Percentiles rank a stretch among this genome's conserved stretches.
Conservation (phyloP, 148 eudicot species). For the Fagopyrum homotropicum region DNA sequence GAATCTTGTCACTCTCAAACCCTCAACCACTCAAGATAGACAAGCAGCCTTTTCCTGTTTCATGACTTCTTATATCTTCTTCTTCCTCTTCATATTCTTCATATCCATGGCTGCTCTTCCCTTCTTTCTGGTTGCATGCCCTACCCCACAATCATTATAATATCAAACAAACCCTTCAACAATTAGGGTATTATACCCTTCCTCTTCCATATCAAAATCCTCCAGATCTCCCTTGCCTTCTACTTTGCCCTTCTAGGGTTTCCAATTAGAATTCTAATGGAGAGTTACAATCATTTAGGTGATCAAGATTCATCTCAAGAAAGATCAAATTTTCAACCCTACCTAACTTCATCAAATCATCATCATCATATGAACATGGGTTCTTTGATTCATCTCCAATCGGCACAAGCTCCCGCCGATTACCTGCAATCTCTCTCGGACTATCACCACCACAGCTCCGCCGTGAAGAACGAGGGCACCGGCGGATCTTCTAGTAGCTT, state of each 20-base stretch:
- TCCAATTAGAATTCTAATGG: background rate
- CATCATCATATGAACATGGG: background rate
- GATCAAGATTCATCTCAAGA: background rate
- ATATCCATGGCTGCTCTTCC: background rate
- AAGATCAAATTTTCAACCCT: background rate
- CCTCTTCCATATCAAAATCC: background rate
- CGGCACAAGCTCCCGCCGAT: background rate
- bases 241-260: background rate
- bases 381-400: background rate
- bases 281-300: background rate
- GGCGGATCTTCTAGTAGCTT: background rate
- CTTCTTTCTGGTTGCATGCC: background rate
- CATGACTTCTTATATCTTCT: background rate
- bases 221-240: background rate
- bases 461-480: constrained; percentile 4
- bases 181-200: background rate
- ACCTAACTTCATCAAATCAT: background rate
- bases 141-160: background rate
- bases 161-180: constrained; percentile 3
- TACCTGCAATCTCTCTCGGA: constrained; percentile 5
- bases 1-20: constrained; percentile 4
- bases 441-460: background rate
- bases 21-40: background rate
- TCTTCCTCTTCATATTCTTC: background rate
- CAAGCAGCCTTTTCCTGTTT: constrained; percentile 2